A percentile compares a stretch with the other conserved stretches of the same genome.
Evolutionary conservation across 805 yeast genomes (phyloP).

Genomic region (Kodamaea sagamina): DNA sequence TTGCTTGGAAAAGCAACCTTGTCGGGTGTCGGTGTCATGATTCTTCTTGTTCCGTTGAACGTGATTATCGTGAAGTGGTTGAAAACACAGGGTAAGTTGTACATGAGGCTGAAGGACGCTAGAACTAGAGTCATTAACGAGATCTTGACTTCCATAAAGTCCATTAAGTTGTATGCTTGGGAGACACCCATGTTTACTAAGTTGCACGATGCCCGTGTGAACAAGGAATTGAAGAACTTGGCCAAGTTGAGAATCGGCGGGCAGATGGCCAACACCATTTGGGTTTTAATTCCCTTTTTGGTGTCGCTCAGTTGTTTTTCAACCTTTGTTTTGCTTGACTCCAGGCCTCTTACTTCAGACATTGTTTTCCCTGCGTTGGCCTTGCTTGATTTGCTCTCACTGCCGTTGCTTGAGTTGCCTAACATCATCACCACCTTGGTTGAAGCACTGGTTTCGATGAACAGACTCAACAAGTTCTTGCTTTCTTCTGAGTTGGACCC

Average conservation of each 20-base stretch:
- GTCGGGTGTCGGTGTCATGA: conserved; percentile 21
- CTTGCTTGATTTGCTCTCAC: conserved; percentile 45
- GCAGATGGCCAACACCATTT: conserved; percentile 21
- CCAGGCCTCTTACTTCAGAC: conserved; percentile 24
- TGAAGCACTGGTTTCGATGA: conserved; percentile 60
- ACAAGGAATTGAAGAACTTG: conserved; percentile 22
- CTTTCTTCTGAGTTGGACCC: conserved; percentile 21
- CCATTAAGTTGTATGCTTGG: conserved; percentile 31
- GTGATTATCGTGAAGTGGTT: conserved; percentile 33
- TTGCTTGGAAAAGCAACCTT: conserved; percentile 26
- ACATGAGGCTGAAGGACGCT: conserved; percentile 24
- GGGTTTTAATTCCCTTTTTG: conserved; percentile 29
- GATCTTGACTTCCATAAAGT: conserved; percentile 25
- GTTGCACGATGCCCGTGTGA: conserved; percentile 23
- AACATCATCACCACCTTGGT: conserved; percentile 54
- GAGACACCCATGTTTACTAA: conserved; percentile 26
- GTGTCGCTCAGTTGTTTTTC: conserved; percentile 26
- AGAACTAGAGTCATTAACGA: conserved; percentile 26
- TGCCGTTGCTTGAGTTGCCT: conserved; percentile 63
- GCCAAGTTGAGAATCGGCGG: conserved; percentile 17
- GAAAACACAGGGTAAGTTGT: conserved; percentile 38
- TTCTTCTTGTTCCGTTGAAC: conserved; percentile 22
- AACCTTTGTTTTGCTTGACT: conserved; percentile 20
- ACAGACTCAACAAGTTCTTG: conserved; percentile 53
- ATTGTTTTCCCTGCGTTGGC: conserved; percentile 32